A percentile compares a stretch with the other conserved stretches of the same genome.
Evolutionary conservation across 2,329 filamentous ascomycete genomes (phyloP).

Genomic region (Pseudopyrenochaeta lycopersici): DNA sequence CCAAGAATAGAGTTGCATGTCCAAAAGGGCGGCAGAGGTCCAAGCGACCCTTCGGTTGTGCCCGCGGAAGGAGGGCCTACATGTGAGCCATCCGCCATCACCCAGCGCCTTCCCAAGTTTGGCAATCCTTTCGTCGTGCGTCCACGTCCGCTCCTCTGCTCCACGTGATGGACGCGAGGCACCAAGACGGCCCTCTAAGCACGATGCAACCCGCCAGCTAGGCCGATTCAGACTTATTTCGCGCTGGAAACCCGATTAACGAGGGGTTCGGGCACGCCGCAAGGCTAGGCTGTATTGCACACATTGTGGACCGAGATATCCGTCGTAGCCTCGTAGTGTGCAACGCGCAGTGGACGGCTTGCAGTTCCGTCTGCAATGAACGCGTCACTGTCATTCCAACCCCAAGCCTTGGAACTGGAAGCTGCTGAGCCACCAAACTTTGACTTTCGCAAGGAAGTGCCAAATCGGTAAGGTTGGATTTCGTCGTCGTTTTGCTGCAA

Average conservation of each 20-base stretch:
- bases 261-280: no score
- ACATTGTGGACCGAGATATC: not conserved
- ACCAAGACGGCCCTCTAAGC: not conserved
- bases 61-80: not conserved
- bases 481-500: not conserved
- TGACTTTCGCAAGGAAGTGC: not conserved
- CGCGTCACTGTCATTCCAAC: not conserved
- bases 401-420: not conserved
- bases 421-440: not conserved
- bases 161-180: not conserved
- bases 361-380: not conserved
- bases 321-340: not conserved
- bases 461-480: not conserved
- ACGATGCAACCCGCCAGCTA: no score
- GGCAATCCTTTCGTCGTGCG: not conserved
- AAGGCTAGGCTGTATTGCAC: no score
- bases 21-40: not conserved
- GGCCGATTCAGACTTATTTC: no score
- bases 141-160: not conserved
- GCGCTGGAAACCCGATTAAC: no score
- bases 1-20: not conserved
- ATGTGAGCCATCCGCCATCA: not conserved
- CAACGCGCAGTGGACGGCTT: not conserved
- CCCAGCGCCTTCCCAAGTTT: not conserved
- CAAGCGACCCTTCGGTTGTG: not conserved